Evolutionary conservation across 1,139 yeast species (phyloP).

Genomic region (Hemisphaericaspora xylanilytica): DNA sequence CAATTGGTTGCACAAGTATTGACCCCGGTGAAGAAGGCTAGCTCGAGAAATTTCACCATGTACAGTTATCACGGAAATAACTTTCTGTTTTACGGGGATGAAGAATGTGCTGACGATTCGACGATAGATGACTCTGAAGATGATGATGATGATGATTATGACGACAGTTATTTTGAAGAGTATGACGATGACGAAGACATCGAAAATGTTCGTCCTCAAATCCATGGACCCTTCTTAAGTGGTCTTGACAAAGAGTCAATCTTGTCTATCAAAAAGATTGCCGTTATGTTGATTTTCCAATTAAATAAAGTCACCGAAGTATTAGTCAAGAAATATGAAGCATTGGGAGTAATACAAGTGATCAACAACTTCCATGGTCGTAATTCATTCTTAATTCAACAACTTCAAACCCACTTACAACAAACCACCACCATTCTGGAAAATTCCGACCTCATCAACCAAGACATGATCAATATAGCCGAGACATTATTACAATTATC

Average conservation of each 20-base stretch:
- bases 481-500: conserved; percentile 32
- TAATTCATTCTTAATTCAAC: conserved; percentile 23
- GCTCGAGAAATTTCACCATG: not conserved
- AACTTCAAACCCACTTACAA: conserved; percentile 27
- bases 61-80: not conserved
- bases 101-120: conserved; percentile 14
- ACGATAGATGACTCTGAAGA: conserved; percentile 2
- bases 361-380: conserved; percentile 33
- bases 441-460: conserved; percentile 15
- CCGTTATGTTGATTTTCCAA: conserved; percentile 46
- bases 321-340: conserved; percentile 51
- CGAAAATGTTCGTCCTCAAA: conserved; percentile 43
- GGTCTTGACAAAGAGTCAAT: conserved; percentile 48
- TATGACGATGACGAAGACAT: conserved; percentile 9
- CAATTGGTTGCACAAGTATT: conserved; percentile 16
- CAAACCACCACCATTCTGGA: conserved; percentile 24
- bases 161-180: conserved; percentile 11
- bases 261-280: conserved; percentile 41
- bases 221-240: conserved; percentile 49
- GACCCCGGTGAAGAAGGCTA: conserved; percentile 9
- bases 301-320: conserved; percentile 54
- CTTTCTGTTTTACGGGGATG: conserved; percentile 7
- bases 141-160: conserved; percentile 14
- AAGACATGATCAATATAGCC: conserved; percentile 22
- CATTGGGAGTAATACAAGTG: conserved; percentile 42